phyloP scores from a whole-genome alignment of 257 asterid species.

The Mitragyna speciosa region DNA sequence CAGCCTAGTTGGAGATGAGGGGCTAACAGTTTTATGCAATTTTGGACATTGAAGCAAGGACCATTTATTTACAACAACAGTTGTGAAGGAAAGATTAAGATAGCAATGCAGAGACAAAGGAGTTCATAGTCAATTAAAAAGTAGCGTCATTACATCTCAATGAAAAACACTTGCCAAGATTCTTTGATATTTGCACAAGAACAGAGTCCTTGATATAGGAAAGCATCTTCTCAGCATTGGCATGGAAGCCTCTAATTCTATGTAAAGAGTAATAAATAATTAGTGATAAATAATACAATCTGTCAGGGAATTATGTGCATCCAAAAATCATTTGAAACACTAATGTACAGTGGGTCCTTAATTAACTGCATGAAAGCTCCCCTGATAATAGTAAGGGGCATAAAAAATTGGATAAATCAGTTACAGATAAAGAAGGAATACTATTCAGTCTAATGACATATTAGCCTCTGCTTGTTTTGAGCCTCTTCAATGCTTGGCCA shows the following conservation, averaged over 20 bases:
- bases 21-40: too few species aligned
- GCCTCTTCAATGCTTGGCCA: conserved; percentile 59
- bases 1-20: neutral
- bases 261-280: conserved; percentile 8
- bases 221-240: conserved; percentile 36
- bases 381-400: neutral
- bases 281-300: conserved; percentile 10
- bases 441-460: conserved; percentile 29
- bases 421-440: conserved; percentile 37
- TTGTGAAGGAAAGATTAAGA: too few species aligned
- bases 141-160: neutral
- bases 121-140: too few species aligned
- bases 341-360: conserved; percentile 58
- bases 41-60: neutral
- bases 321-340: conserved; percentile 31
- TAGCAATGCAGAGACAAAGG: too few species aligned
- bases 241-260: conserved; percentile 35
- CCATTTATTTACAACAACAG: neutral
- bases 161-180: neutral
- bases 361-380: conserved; percentile 29
- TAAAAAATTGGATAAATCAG: conserved; percentile 39
- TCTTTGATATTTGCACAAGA: neutral
- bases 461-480: conserved; percentile 63
- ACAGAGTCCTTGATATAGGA: conserved; percentile 2
- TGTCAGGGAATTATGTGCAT: conserved; percentile 46